phyloP scores from a whole-genome alignment of 2,329 filamentous ascomycete genomes.

The Grosmannia clavigera region DNA sequence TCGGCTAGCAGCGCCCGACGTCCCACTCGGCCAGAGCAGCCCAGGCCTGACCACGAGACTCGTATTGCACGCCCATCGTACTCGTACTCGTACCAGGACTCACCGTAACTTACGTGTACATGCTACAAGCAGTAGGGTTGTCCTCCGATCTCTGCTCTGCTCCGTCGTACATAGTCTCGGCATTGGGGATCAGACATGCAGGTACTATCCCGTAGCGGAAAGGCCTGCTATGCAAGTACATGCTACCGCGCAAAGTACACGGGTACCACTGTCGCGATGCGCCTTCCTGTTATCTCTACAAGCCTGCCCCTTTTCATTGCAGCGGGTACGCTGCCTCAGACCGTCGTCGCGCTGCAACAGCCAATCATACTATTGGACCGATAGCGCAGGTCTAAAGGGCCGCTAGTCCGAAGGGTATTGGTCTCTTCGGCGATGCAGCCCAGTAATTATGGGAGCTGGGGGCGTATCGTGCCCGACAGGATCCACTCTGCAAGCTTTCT shows the following conservation, averaged over 20 bases:
- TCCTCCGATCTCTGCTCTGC: not conserved
- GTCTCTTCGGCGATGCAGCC: not conserved
- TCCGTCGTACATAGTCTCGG: not conserved
- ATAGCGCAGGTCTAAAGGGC: not conserved
- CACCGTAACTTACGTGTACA: not conserved
- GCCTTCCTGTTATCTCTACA: not conserved
- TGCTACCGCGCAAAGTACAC: not conserved
- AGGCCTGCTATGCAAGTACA: not conserved
- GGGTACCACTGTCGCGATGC: not conserved
- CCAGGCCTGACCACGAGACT: not conserved
- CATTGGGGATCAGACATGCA: not conserved
- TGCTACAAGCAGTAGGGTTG: too few relatives aligned
- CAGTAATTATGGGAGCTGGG: not conserved
- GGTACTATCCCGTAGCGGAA: not conserved
- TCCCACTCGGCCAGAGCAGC: not conserved
- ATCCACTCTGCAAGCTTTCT: not conserved
- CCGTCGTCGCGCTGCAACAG: not conserved
- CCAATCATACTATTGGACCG: not conserved
- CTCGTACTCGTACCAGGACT: not conserved
- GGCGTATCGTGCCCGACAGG: not conserved
- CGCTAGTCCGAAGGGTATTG: not conserved
- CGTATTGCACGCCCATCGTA: not conserved
- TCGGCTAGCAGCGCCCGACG: not conserved
- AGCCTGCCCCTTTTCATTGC: slow-evolving; percentile 2
- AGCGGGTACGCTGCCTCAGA: not conserved